Base-by-base conservation (phyloP, 2,329 filamentous ascomycete species). In the Aureobasidium sp. region DNA sequence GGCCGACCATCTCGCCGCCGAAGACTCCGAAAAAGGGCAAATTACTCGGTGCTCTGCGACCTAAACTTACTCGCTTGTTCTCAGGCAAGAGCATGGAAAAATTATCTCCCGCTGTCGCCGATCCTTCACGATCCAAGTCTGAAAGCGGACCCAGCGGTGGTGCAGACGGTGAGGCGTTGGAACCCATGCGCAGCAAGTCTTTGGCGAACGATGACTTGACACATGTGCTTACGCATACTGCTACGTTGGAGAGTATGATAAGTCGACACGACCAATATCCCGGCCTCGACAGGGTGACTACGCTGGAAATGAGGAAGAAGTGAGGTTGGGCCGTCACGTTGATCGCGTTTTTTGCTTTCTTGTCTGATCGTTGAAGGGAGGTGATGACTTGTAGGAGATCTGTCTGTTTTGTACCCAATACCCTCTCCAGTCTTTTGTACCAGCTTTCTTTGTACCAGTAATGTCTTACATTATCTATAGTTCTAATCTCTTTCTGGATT, bases 181-280 rank as follows among this genome's bases (percentile, higher is more conserved):
- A 47, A 13, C 27, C 62, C 11, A 50, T 60, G 27, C 46, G 64
- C 8, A 45, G 63, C 37, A 61, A 49, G 15, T 58, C 60, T n/a
- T 37, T 69, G 27, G 67, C 68, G 23, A 68, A 63, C 49, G 67
- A 66, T 23, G 69, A 68, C 45, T 65, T 68, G 29, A 58, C 51
- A 17, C 61, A 69, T 53, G 63, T 65, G 42, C 53, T 73, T 5
- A 61, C 60, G 9, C 67, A 69, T 37, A 68, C 67, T 11, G 70
- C 69, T 17, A 72, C 71, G 17, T 66, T 72, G 31, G 69, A 70
- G 25, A 73, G 69, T 49, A 63, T 73, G 59, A 70, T 75, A 40
- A 72, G 73, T 62, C 65, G 76, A 60, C 76, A 78, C 64, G 76
- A 78, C 63, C 74, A 75, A 69, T 77, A 72, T 63, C 65, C 66